Percentiles rank a stretch among this genome's conserved stretches.
Conservation (phyloP, 345 rosid genomes). For the Litchi chinensis region DNA sequence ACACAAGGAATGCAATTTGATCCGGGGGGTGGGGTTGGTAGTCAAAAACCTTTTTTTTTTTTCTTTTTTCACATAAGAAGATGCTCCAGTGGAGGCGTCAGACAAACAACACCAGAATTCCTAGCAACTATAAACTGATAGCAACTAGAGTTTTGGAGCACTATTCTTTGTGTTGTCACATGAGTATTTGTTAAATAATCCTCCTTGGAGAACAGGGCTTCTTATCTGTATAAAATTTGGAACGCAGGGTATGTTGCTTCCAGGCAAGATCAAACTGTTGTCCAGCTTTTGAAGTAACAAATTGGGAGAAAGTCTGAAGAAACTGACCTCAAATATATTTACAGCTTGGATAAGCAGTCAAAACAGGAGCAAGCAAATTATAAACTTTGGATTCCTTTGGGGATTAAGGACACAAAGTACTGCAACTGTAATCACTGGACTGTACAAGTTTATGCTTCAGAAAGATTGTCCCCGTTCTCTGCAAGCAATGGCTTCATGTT, state of each 20-base stretch:
- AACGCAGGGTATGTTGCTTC: neutral
- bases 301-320: neutral
- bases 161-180: neutral
- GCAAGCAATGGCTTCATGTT: constrained; percentile 52
- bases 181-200: neutral
- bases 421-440: neutral
- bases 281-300: neutral
- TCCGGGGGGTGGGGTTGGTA: neutral
- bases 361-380: constrained; percentile 7
- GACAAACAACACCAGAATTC: constrained; percentile 8
- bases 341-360: neutral
- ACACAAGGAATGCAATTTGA: neutral
- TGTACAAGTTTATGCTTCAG: constrained; percentile 18
- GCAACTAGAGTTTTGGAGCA: neutral
- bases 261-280: neutral
- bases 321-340: constrained; percentile 9
- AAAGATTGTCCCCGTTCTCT: neutral
- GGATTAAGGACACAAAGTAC: neutral
- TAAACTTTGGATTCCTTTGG: neutral
- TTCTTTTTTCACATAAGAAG: neutral
- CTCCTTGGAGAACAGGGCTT: neutral
- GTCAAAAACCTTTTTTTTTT: neutral
- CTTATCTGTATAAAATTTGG: neutral
- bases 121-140: neutral
- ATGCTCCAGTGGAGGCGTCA: neutral